phyloP scores from a whole-genome alignment of 495 filamentous ascomycete genomes.

The Aspergillus asperescens region DNA sequence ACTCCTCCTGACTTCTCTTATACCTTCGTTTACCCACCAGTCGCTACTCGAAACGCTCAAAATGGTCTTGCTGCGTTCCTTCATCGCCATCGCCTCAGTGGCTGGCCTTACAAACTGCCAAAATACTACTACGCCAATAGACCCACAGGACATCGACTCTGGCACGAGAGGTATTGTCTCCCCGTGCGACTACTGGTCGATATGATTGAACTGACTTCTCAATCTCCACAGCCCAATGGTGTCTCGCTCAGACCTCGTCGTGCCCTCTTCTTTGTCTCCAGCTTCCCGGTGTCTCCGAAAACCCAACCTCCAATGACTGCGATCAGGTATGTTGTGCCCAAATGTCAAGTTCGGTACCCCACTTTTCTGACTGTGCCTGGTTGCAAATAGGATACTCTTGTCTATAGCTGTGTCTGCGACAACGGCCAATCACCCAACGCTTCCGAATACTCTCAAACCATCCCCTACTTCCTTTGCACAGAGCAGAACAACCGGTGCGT shows the following conservation, averaged over 20 bases:
- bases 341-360: constrained; percentile 3
- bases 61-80: constrained; percentile 26
- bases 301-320: constrained; percentile 58
- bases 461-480: constrained; percentile 80
- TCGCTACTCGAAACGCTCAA: constrained; percentile 8
- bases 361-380: constrained; percentile 7
- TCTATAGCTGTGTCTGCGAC: constrained; percentile 70
- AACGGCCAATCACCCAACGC: constrained; percentile 69
- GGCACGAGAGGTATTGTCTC: constrained; percentile 38
- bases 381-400: constrained; percentile 52
- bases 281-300: constrained; percentile 44
- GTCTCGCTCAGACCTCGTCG: constrained; percentile 55
- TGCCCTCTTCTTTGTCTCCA: constrained; percentile 81
- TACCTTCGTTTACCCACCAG: constrained; percentile 2
- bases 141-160: constrained; percentile 53
- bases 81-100: constrained; percentile 30
- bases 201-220: constrained; percentile 3
- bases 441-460: constrained; percentile 76
- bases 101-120: constrained; percentile 39
- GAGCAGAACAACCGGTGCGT: constrained; percentile 70
- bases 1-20: neutral
- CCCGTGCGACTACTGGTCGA: constrained; percentile 2
- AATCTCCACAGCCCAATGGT: constrained; percentile 57
- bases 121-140: constrained; percentile 37
- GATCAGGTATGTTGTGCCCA: constrained; percentile 54